Evolutionary conservation across 1,284 basidiomycete genomes (phyloP), one percentile per base, ranked within the genome.

Genomic region (Vanrija sp.): DNA sequence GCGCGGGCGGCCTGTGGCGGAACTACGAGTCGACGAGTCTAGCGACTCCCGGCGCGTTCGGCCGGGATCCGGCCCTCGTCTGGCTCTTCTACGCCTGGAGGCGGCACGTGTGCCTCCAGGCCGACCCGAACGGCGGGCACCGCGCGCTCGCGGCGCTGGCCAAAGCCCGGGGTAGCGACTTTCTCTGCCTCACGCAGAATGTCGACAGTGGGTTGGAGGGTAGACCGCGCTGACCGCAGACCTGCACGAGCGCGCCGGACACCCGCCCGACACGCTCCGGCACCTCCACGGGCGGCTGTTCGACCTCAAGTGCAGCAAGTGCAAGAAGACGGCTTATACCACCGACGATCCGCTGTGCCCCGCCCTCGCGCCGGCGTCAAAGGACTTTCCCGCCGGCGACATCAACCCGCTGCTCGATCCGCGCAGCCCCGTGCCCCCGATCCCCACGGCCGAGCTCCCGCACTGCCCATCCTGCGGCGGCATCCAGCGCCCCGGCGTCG

Each of bases 81-180:
- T 57, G 56, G 56, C 49, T 51, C 12, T 57, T 57, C 41, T 57
- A 57, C 46, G 52, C 45, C 6, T 57, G 47, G 46, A 10, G 56
- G 14, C 41, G 56, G 16, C 56, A 57, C 46, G 38, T 46, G 42
- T 47, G 45, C 4, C 52, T 57, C 1, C 38, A 20, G 8, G 56
- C 45, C 0, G 0, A 42, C 16, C 52, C 56, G 14, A 57, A 57
- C 22, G 43, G 20, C 6, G 52, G 56, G 1, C 52, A 57, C 23
- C 14, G 20, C 4, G 56, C 56, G 2, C 49, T 57, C 2, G 51
- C 56, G 1, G 37, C 23, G 18, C 42, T 57, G 1, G 51, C 49
- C 2, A 44, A 43, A 5, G 20, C 31, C 5, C 15, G 24, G 18
- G 37, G 41, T 8, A n/a, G 9, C 14, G 41, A 48, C 5, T 49